phyloP scores from a whole-genome alignment of 257 asterid species.

The Solanum chilense region DNA sequence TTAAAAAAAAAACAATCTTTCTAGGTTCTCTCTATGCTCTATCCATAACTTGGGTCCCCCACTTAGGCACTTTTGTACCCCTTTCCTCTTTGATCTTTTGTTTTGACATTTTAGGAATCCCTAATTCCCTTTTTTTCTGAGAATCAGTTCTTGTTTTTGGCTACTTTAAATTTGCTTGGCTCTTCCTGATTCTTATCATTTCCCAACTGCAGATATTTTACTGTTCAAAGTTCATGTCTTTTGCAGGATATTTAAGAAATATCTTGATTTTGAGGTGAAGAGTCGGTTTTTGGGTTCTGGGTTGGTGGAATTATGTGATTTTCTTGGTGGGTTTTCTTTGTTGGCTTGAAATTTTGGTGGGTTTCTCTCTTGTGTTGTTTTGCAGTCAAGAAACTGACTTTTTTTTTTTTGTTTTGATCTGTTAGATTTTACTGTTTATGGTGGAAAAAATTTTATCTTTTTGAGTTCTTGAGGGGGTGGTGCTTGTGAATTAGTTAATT shows the following conservation, averaged over 20 bases:
- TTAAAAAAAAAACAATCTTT: background rate
- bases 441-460: background rate
- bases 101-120: background rate
- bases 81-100: background rate
- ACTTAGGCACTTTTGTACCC: background rate
- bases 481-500: background rate
- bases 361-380: background rate
- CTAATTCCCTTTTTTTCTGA: background rate
- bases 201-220: background rate
- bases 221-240: background rate
- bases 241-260: background rate
- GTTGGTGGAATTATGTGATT: background rate
- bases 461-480: background rate
- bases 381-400: background rate
- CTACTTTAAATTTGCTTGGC: background rate
- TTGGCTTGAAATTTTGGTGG: background rate
- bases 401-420: background rate
- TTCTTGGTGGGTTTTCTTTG: background rate
- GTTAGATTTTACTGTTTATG: background rate
- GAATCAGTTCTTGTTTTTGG: constrained; percentile 1
- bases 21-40: background rate
- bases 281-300: background rate
- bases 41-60: background rate
- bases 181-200: background rate
- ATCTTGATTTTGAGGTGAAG: background rate